Evolutionary conservation across 2,329 filamentous ascomycete genomes (phyloP), one percentile per base, ranked within the genome.

Genomic region (Colletotrichum abscissum): DNA sequence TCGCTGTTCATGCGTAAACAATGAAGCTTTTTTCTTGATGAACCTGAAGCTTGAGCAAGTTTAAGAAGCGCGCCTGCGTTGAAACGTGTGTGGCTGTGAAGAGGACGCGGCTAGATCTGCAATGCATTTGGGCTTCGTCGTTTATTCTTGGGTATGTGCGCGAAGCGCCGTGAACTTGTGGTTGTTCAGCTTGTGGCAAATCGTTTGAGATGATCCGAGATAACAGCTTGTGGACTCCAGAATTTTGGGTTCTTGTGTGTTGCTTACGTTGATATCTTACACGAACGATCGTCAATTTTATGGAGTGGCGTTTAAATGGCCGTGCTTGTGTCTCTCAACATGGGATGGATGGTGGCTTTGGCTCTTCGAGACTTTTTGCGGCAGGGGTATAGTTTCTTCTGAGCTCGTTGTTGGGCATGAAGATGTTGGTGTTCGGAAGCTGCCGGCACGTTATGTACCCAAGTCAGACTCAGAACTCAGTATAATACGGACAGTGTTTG

Each of bases 21-120:
- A 54, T 52, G n/a, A 63, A 63, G 60, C 42, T 54, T 63, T 63
- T 33, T 63, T 52, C 60, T 19, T 4, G 38, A 52, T 24, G 33
- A 14, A 19, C 5, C 33, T 11, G 46, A 52, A 54, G 42, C 42
- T 49, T 63, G 60, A 26, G 16, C 26, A 19, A 63, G 46, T 35
- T 54, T 16, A 16, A n/a, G 22, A 63, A 14, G 42, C 42, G 12
- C 46, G 60, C 28, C 30, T 54, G 60, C 2, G n/a, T 14, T 54
- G 60, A 63, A 63, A 63, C 60, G 46, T 22, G 60, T 63, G 60
- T 54, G 60, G 46, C 60, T 63, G 46, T 63, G 60, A 30, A 9
- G 42, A 26, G 46, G 28, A 63, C 60, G 46, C 60, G 60, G 12
- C 60, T 54, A 52, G 60, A 16, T 35, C 46, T 14, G 26, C 26